phyloP scores from a whole-genome alignment of 2,329 filamentous ascomycete genomes.

The Fusarium musae region DNA sequence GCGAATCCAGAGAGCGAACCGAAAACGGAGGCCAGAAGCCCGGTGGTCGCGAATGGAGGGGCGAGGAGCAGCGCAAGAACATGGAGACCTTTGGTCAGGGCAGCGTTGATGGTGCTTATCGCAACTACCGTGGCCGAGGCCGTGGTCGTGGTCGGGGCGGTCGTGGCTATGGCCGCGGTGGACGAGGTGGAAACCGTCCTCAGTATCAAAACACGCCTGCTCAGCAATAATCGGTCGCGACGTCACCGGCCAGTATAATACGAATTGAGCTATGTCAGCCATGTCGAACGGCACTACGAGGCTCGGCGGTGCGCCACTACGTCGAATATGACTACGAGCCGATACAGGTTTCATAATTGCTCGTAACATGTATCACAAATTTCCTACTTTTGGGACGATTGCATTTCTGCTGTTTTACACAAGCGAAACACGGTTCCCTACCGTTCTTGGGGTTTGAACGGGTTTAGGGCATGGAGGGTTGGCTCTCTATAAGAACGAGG shows the following conservation, averaged over 20 bases:
- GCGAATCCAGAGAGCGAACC: slow-evolving; percentile 88
- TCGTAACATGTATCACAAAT: slow-evolving; percentile 48
- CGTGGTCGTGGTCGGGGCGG: slow-evolving; percentile 73
- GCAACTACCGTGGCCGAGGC: slow-evolving; percentile 82
- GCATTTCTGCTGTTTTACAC: slow-evolving; percentile 34
- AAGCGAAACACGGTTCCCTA: slow-evolving; percentile 26
- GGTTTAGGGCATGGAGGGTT: slow-evolving; percentile 27
- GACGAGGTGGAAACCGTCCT: slow-evolving; percentile 52
- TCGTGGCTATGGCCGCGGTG: slow-evolving; percentile 53
- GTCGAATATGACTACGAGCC: slow-evolving; percentile 14
- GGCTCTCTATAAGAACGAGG: slow-evolving; percentile 30
- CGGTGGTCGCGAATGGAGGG: slow-evolving; percentile 88
- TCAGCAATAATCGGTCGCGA: slow-evolving; percentile 41
- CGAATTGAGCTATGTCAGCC: neutral
- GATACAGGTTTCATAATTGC: slow-evolving; percentile 27
- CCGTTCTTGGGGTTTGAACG: slow-evolving; percentile 26
- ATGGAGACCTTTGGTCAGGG: slow-evolving; percentile 98
- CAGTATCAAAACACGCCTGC: slow-evolving; percentile 47
- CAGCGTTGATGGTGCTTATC: slow-evolving; percentile 85
- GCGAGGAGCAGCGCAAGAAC: slow-evolving; percentile 93
- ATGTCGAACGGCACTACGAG: slow-evolving; percentile 4
- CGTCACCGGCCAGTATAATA: neutral
- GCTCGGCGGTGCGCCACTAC: neutral
- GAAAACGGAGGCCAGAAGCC: slow-evolving; percentile 74
- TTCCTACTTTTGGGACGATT: slow-evolving; percentile 35